Percentiles rank a stretch among this genome's conserved stretches.
Evolutionary conservation across 352 stramenopile genomes (phyloP).

Genomic region (Thraustochytrium sp.): DNA sequence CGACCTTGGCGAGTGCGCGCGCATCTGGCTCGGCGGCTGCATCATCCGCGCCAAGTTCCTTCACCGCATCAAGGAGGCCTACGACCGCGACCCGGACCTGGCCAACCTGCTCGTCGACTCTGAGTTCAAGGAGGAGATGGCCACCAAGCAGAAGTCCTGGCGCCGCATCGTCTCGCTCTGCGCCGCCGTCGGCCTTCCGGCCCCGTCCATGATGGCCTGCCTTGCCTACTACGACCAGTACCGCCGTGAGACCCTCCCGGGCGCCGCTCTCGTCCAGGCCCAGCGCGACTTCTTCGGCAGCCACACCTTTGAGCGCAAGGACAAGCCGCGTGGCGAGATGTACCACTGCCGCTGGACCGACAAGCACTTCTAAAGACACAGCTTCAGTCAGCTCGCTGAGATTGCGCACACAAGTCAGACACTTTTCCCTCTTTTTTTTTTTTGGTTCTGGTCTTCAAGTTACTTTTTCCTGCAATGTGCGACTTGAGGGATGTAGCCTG

Average conservation of each 20-base stretch:
- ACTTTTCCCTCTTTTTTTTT: neutral
- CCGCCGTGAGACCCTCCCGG: constrained; percentile 77
- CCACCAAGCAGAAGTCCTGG: constrained; percentile 89
- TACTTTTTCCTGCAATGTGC: too few species aligned
- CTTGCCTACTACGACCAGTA: constrained; percentile 98
- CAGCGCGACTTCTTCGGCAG: constrained; percentile 99
- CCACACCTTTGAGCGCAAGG: constrained; percentile 94
- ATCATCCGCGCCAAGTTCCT: constrained; percentile 97
- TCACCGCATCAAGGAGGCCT: constrained; percentile 92
- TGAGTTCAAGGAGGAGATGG: constrained; percentile 89
- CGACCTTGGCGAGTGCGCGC: constrained; percentile 88
- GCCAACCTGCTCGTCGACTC: constrained; percentile 95
- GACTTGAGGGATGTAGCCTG: too few species aligned
- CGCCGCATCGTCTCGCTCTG: constrained; percentile 89
- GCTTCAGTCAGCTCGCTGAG: too few species aligned
- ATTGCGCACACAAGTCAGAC: neutral
- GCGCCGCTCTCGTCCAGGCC: constrained; percentile 94
- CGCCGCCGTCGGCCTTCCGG: constrained; percentile 85
- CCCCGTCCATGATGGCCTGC: constrained; percentile 79
- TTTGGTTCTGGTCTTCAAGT: too few species aligned
- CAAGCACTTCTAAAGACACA: constrained; percentile 68
- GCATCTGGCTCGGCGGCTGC: constrained; percentile 98
- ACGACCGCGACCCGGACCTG: constrained; percentile 79
- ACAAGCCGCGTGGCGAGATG: constrained; percentile 73
- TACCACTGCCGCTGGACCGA: constrained; percentile 97